Evolutionary conservation across 768 basidiomycete species (phyloP), one percentile per base, ranked within the genome.

Genomic region (Imleria badia): DNA sequence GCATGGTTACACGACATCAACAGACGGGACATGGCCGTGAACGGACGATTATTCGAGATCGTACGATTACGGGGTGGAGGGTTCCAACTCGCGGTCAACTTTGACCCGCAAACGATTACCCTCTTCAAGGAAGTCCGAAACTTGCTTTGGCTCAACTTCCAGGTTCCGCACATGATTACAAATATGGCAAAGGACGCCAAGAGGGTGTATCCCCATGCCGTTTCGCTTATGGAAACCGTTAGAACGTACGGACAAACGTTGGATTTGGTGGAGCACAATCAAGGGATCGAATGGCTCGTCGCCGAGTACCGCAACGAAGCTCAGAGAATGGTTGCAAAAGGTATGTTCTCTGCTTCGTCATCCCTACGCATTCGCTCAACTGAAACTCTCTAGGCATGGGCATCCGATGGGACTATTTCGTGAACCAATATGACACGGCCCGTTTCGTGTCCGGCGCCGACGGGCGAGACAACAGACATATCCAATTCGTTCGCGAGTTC

Each of bases 161-260:
- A 89, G 66, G 94, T 98, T 3, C 96, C 94, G 22, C 94, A 98
- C 75, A 85, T 89, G 48, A 93, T 91, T 59, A 88, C 87, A 63
- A 97, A 95, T 69, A 89, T 97, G 84, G 97, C 97, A 34, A 99
- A 98, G 76, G 96, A 99, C 62, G 97, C 97, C 56, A 98, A 97
- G 78, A 78, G 94, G 62, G 95, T 98, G 56, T 99, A 99, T 69
- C 95, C 95, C 0, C 94, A 98, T 76, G 97, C 97, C 3, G 96
- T 98, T 60, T 94, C 91, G 65, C 72, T 94, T 71, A 98, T 98
- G 96, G 97, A 99, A 78, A 96, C 94, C 0, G 94, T 98, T n/a
- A 78, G 95, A 69, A 98, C 94, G 29, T 98, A 99, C 72, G 89
- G 90, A 19, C 97, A 99, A 76, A 97, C 93, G 1, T 74, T 97